Base-by-base conservation (phyloP, 2,329 filamentous ascomycete species). In the Alternaria solani region DNA sequence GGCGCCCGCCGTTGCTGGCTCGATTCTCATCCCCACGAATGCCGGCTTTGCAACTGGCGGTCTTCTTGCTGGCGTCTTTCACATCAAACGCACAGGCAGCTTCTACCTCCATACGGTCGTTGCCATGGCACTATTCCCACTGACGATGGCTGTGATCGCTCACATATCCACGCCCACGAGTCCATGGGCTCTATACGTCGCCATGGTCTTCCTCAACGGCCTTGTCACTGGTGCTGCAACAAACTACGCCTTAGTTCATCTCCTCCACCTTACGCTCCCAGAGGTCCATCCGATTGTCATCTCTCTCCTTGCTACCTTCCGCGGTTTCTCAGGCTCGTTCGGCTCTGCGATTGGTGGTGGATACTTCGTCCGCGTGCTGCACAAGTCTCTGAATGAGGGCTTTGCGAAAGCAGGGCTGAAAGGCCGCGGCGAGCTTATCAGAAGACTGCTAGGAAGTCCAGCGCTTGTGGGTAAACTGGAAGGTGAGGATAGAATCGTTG, bases 11-110 rank as follows among this genome's bases (percentile, higher is more conserved):
- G 81, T 87, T 1, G 90, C 91, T 2, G 93, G 92, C 3, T 85
- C 90, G 4, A 89, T 94, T 36, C 84, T 96, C 7, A 87, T 96
- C 47, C 92, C 93, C 0, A 95, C 92, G 0, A 96, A 96, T 76
- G 74, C 87, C 6, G 93, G 92, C 2, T 96, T 96, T 70, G 92
- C 88, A 1, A 68, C 86, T 2, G 93, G 92, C 25, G 91, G 92
- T 0, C 78, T 96, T 0, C 65, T 92, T 5, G 89, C 90, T 14
- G 93, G 93, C 8, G 87, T 86, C 78, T 79, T 95, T 16, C 93
- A 96, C 74, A 90, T 96, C 68, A 88, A 88, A 20, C 87, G 90
- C 20, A 81, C 84, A 2, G 90, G 90, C 1, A 89, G 89, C 65
- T 96, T 93, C 77, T 96, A 91, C 81, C 68, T 86, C 56, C 84